Conservation (phyloP, 306 rosid species). For the Ziziphus jujuba region DNA sequence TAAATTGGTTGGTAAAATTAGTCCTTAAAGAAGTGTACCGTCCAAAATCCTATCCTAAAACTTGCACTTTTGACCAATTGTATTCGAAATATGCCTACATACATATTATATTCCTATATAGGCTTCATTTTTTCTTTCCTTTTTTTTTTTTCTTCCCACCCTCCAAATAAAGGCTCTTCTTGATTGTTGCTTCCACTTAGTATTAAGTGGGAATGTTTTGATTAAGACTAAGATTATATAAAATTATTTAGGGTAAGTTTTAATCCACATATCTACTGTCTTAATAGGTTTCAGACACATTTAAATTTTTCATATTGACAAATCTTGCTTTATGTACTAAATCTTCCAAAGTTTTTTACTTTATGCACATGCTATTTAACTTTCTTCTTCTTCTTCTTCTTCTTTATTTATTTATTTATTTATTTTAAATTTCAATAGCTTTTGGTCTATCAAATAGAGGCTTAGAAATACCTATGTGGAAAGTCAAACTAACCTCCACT, state of each 20-base stretch:
- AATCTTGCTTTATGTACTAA: slow-evolving; percentile 2
- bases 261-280: background rate
- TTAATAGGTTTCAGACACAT: background rate
- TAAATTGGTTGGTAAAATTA: slow-evolving; percentile 23
- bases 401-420: background rate
- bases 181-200: slow-evolving; percentile 44
- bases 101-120: slow-evolving; percentile 16
- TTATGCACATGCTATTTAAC: background rate
- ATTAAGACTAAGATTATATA: background rate
- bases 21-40: slow-evolving; percentile 23
- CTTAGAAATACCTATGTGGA: background rate
- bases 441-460: background rate
- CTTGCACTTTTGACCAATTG: slow-evolving; percentile 48
- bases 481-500: too few relatives aligned
- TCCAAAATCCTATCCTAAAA: slow-evolving; percentile 29
- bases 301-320: background rate
- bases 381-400: background rate
- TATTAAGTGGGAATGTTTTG: slow-evolving; percentile 27
- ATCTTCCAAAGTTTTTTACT: slow-evolving; percentile 6
- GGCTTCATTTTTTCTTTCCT: slow-evolving; percentile 10
- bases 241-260: background rate
- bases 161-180: slow-evolving; percentile 35
- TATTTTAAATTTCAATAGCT: background rate
- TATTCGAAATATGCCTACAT: slow-evolving; percentile 16
- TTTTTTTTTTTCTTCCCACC: slow-evolving; percentile 18